Evolutionary conservation across 306 rosid genomes (phyloP).

Genomic region (Pterocarpus santalinus): DNA sequence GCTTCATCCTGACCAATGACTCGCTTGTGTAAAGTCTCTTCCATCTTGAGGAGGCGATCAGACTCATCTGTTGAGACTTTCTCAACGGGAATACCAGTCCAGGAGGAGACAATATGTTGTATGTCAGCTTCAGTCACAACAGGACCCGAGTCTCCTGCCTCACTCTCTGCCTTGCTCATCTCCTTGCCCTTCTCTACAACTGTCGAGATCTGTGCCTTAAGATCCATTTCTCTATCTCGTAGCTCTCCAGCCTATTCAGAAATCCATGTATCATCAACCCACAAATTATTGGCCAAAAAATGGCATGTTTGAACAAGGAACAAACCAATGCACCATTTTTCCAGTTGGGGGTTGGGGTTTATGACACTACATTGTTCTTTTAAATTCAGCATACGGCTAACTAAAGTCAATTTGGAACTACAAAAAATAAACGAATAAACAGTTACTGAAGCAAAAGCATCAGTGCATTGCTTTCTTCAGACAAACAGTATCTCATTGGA

Average conservation of each 20-base stretch:
- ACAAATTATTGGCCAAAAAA: slow-evolving; percentile 22
- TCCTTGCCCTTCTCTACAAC: slow-evolving; percentile 94
- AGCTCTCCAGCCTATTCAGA: slow-evolving; percentile 90
- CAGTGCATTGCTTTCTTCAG: neutral
- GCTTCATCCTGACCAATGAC: slow-evolving; percentile 98
- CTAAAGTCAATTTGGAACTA: slow-evolving; percentile 30
- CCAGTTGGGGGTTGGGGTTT: neutral
- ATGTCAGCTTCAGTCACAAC: slow-evolving; percentile 91
- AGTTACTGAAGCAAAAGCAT: slow-evolving; percentile 5
- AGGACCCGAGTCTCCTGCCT: slow-evolving; percentile 93
- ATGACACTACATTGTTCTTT: neutral
- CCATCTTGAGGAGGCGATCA: slow-evolving; percentile 98
- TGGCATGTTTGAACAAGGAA: slow-evolving; percentile 7
- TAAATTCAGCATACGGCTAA: slow-evolving; percentile 31
- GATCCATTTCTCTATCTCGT: slow-evolving; percentile 96
- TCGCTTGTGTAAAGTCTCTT: slow-evolving; percentile 87
- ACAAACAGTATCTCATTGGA: slow-evolving; percentile 16
- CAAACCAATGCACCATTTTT: neutral
- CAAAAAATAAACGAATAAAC: slow-evolving; percentile 25
- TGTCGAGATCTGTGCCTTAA: slow-evolving; percentile 87
- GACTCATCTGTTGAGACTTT: slow-evolving; percentile 96
- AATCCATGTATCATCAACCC: slow-evolving; percentile 35
- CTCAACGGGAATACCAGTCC: slow-evolving; percentile 99
- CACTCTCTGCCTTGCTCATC: slow-evolving; percentile 97
- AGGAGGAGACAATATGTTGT: slow-evolving; percentile 90